phyloP scores from a whole-genome alignment of 2,329 filamentous ascomycete genomes.

The Lomentospora prolificans region DNA sequence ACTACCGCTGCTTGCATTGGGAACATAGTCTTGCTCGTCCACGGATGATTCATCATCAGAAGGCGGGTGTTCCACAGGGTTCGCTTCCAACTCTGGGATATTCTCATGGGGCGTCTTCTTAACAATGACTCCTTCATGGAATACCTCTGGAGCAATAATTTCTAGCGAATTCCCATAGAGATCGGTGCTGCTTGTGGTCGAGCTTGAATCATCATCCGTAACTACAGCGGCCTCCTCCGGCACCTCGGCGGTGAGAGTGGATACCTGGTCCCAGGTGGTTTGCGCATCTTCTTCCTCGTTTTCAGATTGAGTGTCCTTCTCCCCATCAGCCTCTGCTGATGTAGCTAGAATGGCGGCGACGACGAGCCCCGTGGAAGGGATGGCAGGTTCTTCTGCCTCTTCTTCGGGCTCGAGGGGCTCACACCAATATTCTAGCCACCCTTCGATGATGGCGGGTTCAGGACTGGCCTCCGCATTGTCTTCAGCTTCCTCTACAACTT shows the following conservation, averaged over 20 bases:
- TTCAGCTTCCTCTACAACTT: too few species aligned
- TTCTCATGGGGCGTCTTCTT: background rate
- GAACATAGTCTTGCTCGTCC: background rate
- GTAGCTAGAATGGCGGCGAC: too few species aligned
- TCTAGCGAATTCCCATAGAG: background rate
- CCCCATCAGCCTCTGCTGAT: too few species aligned
- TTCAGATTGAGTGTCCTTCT: background rate
- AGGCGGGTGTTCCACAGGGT: background rate
- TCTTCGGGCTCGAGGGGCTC: conserved; percentile 4
- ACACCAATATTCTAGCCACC: conserved; percentile 7
- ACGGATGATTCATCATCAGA: background rate
- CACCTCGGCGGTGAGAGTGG: background rate
- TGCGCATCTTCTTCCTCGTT: background rate
- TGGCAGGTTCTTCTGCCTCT: background rate
- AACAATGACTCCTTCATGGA: too few species aligned
- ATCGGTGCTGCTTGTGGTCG: background rate
- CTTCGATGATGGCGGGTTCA: background rate
- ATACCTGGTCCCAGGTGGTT: background rate
- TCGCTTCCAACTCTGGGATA: background rate
- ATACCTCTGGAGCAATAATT: too few species aligned
- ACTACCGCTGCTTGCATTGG: background rate
- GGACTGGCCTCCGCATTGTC: background rate
- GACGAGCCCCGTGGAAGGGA: too few species aligned
- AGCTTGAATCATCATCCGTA: background rate
- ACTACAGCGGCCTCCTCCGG: background rate